phyloP scores from a whole-genome alignment of 2,329 filamentous ascomycete genomes.

The Cordyceps farinosa region DNA sequence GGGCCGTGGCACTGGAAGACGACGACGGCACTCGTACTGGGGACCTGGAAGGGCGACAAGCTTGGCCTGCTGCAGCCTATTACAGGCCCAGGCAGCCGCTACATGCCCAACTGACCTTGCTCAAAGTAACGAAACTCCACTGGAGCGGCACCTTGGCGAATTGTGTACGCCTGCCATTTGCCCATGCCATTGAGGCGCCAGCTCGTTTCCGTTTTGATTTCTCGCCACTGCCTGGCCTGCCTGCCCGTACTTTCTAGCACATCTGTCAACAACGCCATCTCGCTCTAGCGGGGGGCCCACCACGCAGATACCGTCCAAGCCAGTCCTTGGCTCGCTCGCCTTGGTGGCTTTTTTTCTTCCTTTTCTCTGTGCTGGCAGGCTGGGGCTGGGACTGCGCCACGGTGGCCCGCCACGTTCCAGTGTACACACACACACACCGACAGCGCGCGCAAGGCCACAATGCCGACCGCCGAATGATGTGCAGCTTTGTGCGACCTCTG shows the following conservation, averaged over 20 bases:
- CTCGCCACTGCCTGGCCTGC: not conserved
- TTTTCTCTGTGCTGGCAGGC: not conserved
- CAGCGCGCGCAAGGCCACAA: too few relatives aligned
- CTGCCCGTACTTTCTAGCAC: not conserved
- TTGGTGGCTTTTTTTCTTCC: not conserved
- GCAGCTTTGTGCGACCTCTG: too few relatives aligned
- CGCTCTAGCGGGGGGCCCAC: not conserved
- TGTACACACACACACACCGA: too few relatives aligned
- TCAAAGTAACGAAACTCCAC: not conserved
- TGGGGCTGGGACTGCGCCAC: too few relatives aligned
- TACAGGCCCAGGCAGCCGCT: not conserved
- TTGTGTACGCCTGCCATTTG: too few relatives aligned
- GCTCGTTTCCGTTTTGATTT: not conserved
- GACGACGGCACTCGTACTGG: not conserved
- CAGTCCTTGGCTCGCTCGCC: not conserved
- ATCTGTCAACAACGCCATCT: constrained; percentile 8
- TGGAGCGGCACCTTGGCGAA: not conserved
- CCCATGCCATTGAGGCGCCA: too few relatives aligned
- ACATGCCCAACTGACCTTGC: not conserved
- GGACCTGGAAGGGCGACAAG: not conserved
- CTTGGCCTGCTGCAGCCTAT: not conserved
- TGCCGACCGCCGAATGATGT: too few relatives aligned
- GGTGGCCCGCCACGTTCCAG: too few relatives aligned
- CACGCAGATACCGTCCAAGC: not conserved
- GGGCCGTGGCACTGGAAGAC: too few relatives aligned